These are phyloP conservation scores for Peronosclerospora sorghi DNA, from an alignment of 352 stramenopile species.

Conservation along the genomic window DNA sequence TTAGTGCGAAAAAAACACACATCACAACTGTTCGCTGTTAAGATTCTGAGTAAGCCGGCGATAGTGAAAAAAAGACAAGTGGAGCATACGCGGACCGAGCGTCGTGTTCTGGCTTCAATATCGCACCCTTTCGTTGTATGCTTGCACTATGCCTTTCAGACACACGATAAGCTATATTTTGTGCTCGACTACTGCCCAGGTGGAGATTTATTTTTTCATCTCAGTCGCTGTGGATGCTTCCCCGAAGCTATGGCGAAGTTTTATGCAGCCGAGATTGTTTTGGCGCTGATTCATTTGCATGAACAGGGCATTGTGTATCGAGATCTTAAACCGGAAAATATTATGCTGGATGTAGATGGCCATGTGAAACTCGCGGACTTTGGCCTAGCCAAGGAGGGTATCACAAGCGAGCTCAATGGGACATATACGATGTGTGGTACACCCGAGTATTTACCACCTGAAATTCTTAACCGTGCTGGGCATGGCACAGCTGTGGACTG, in stretches of 20 bases:
- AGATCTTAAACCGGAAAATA: conserved; percentile 70
- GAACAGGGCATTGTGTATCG: conserved; percentile 59
- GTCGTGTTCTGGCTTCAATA: conserved; percentile 62
- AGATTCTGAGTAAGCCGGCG: conserved; percentile 85
- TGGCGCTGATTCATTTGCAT: conserved; percentile 72
- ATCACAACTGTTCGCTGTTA: conserved; percentile 83
- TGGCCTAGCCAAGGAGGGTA: conserved; percentile 72
- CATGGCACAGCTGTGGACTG: conserved; percentile 90
- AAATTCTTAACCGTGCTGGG: conserved; percentile 67
- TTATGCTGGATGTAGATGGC: conserved; percentile 61
- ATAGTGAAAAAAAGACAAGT: conserved; percentile 86
- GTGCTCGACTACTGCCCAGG: conserved; percentile 71
- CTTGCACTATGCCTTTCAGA: conserved; percentile 76
- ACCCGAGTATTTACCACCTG: conserved; percentile 80
- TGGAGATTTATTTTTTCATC: conserved; percentile 58
- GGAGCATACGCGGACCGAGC: conserved; percentile 81
- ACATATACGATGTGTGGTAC: conserved; percentile 81
- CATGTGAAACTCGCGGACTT: conserved; percentile 87
- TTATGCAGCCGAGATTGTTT: conserved; percentile 77
- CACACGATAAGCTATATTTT: conserved; percentile 66
- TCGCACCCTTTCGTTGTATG: conserved; percentile 71
- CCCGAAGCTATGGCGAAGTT: conserved; percentile 66
- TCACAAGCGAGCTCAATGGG: conserved; percentile 45
- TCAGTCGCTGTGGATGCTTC: conserved; percentile 51
- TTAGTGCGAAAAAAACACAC: conserved; percentile 35